Base-by-base conservation (phyloP, 306 rosid genomes). In the Psophocarpus tetragonolobus region DNA sequence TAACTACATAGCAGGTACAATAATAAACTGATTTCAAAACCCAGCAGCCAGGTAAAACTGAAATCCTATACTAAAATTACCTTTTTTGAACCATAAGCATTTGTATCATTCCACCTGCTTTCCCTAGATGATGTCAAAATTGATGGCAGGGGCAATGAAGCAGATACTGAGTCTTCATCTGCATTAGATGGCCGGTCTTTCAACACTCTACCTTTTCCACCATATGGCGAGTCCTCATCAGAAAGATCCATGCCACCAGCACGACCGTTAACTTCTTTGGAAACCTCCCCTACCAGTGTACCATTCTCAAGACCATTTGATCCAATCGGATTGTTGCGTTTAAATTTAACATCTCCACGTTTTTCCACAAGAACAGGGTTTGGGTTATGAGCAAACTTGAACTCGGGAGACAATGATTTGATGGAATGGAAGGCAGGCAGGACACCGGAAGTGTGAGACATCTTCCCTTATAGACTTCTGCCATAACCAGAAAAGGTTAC, bases 161-260 rank as follows among this genome's bases (percentile, higher is more conserved):
- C 87, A 73, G 88, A 77, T 66, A 77, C 90, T 8, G 71, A 75
- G n/a, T 92, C 97, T 80, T 87, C 93, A 75, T 89, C 90, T 54
- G 84, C 81, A 62, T 69, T 48, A 0, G 88, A 64, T 2, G 87
- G 90, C 58, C 90, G 82, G 39, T 86, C 87, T 73, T 90, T 88
- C 26, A 77, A 73, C 61, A 85, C 77, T 69, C 76, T 69, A 7
- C 48, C 62, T 48, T 85, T 82, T 50, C 80, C 88, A 39, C 82
- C 38, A 67, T 95, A 95, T 1, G 99, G 99, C 1, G 99, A 95
- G 45, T 95, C 99, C 71, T 90, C 97, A 63, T 80, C 82, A 2
- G 77, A 87, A 77, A 82, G 86, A 67, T 89, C 90, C 91, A 84
- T 80, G 75, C 58, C 77, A 13, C 88, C 82, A 72, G 65, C 77